Evolutionary conservation across 306 rosid species (phyloP).

Genomic region (Vigna hirtella): DNA sequence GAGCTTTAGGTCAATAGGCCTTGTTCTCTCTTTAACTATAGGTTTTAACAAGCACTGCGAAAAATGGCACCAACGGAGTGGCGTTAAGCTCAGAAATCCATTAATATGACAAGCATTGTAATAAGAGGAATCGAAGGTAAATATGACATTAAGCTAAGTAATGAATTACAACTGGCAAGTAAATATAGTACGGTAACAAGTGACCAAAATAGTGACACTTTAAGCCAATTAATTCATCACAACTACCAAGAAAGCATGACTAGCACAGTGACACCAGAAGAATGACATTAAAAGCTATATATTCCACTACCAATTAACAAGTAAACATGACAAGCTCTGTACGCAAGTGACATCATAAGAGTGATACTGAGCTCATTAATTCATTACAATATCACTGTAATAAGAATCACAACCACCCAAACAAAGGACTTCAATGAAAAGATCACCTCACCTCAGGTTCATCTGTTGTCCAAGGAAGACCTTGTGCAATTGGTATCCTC

Average conservation of each 20-base stretch:
- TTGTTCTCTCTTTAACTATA: conserved; percentile 72
- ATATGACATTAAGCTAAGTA: neutral
- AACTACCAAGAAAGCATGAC: conserved; percentile 10
- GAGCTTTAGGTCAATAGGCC: conserved; percentile 71
- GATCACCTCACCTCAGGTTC: conserved; percentile 82
- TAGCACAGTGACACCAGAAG: neutral
- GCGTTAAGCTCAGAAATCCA: neutral
- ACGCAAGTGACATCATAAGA: neutral
- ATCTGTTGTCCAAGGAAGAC: conserved; percentile 98
- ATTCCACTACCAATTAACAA: neutral
- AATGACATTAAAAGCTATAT: neutral
- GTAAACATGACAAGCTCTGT: neutral
- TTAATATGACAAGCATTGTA: neutral
- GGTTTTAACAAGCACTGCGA: conserved; percentile 81
- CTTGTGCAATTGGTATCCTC: conserved; percentile 90
- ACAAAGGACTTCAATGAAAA: conserved; percentile 7
- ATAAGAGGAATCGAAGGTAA: neutral
- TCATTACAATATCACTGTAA: neutral
- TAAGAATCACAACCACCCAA: neutral
- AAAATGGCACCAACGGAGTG: conserved; percentile 24
- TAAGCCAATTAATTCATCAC: neutral
- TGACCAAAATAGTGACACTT: too few species aligned
- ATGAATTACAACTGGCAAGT: too few species aligned
- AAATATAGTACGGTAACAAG: neutral
- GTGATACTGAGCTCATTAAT: too few species aligned